Evolutionary conservation across 2,329 filamentous ascomycete genomes (phyloP).

Genomic region (Phyllosticta citrichinensis): DNA sequence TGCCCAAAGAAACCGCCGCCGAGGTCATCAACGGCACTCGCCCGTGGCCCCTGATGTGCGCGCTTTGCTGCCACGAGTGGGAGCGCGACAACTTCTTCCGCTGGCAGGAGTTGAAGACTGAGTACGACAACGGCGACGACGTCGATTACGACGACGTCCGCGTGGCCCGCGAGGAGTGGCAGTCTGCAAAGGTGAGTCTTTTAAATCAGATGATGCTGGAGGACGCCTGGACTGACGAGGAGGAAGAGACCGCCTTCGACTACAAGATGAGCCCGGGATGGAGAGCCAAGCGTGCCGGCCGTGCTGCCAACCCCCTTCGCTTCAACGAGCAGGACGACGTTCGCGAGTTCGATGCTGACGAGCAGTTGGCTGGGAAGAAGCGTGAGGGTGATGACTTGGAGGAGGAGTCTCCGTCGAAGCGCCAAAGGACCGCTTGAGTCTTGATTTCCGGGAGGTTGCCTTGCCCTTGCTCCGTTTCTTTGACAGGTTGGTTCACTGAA

Average conservation of each 20-base stretch:
- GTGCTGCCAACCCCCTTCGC: not conserved
- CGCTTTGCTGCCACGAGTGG: not conserved
- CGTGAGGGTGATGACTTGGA: too few species aligned
- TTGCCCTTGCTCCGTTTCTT: too few species aligned
- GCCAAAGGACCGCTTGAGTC: too few species aligned
- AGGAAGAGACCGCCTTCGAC: not conserved
- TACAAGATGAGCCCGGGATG: not conserved
- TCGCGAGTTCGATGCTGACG: too few species aligned
- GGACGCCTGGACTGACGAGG: not conserved
- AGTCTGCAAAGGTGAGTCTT: not conserved
- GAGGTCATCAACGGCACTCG: not conserved
- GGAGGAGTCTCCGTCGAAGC: too few species aligned
- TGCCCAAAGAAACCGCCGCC: not conserved
- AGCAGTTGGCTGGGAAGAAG: too few species aligned
- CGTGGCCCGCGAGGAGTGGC: not conserved
- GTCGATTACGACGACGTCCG: not conserved
- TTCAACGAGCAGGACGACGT: not conserved
- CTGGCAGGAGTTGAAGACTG: not conserved
- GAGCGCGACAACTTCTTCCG: too few species aligned
- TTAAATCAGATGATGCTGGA: not conserved
- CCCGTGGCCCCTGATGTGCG: not conserved
- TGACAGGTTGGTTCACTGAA: too few species aligned
- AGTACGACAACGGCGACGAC: not conserved
- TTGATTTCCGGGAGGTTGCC: too few species aligned
- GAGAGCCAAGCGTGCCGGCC: not conserved